A percentile compares a stretch with the other conserved stretches of the same genome.
phyloP scores from a whole-genome alignment of 2,329 filamentous ascomycete genomes.

The Xylogone sp. region DNA sequence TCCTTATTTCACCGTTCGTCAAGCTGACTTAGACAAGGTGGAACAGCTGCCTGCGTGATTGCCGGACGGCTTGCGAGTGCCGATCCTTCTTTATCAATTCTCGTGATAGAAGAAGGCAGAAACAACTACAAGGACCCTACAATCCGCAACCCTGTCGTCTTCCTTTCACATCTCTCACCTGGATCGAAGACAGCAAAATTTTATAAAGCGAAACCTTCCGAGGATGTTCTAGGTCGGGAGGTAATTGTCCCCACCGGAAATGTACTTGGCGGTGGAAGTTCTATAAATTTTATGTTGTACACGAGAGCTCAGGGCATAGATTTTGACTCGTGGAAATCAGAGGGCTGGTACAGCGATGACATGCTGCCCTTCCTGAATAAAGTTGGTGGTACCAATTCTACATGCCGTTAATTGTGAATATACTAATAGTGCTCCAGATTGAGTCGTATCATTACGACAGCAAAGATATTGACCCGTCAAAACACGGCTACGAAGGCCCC shows the following conservation, averaged over 20 bases:
- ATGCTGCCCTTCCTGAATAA: slow-evolving; percentile 52
- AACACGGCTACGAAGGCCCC: no score
- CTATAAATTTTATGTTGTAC: slow-evolving; percentile 56
- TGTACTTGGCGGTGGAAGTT: slow-evolving; percentile 61
- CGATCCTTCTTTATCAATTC: slow-evolving; percentile 43
- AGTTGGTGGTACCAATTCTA: no score
- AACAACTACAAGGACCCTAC: slow-evolving; percentile 48
- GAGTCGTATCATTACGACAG: no score
- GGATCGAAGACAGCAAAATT: slow-evolving; percentile 46
- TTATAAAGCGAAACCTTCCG: slow-evolving; percentile 43
- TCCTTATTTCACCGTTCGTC: neutral
- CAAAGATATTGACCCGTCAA: neutral
- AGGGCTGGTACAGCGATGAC: slow-evolving; percentile 48
- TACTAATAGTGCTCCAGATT: no score
- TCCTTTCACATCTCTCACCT: slow-evolving; percentile 42
- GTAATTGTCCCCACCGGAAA: slow-evolving; percentile 37
- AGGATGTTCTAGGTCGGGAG: slow-evolving; percentile 41
- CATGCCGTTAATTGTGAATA: no score
- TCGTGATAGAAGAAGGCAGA: slow-evolving; percentile 50
- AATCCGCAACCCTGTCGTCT: slow-evolving; percentile 48
- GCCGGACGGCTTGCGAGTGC: slow-evolving; percentile 47
- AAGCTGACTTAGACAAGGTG: slow-evolving; percentile 29
- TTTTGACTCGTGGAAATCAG: slow-evolving; percentile 48
- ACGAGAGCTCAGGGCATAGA: slow-evolving; percentile 41
- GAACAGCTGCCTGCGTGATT: slow-evolving; percentile 45